These are phyloP conservation scores for Trichosporon sp. DNA, from an alignment of 1,284 basidiomycete genomes.

Conservation along the genomic window DNA sequence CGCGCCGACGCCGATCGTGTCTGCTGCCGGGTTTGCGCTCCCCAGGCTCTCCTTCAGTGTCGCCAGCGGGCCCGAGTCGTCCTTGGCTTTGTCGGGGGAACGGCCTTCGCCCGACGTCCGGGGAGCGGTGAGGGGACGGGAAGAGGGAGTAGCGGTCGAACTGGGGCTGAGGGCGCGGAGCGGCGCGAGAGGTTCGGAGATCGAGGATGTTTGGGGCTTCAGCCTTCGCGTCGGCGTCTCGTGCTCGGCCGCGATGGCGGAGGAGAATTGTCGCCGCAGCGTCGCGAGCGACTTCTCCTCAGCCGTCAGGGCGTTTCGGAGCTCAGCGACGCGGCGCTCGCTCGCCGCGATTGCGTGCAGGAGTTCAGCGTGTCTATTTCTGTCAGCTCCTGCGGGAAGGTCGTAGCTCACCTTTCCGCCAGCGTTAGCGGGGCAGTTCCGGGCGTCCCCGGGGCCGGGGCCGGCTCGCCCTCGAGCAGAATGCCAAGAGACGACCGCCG, in stretches of 20 bases:
- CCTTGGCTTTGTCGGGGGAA: background rate
- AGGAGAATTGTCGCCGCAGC: background rate
- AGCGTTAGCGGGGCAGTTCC: background rate
- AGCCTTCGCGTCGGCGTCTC: background rate
- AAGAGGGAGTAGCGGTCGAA: background rate
- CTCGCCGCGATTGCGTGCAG: conserved; percentile 4
- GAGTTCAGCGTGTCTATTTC: background rate
- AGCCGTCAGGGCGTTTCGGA: background rate
- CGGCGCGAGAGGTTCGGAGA: background rate
- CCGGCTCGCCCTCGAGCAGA: background rate
- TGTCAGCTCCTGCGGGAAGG: background rate
- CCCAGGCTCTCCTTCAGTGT: background rate
- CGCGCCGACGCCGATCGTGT: conserved; percentile 18
- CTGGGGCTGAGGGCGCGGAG: background rate
- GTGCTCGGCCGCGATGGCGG: background rate
- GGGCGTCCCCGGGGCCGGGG: background rate
- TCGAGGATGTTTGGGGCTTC: background rate
- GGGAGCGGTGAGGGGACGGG: background rate
- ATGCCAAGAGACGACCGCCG: background rate
- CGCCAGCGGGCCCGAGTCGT: background rate
- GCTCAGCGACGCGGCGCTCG: conserved; percentile 11
- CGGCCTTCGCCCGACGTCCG: background rate
- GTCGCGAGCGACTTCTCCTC: background rate
- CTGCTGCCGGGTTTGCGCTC: background rate
- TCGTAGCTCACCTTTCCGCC: background rate